Conservation (phyloP, 805 yeast species). For the Blastobotrys robertii region DNA sequence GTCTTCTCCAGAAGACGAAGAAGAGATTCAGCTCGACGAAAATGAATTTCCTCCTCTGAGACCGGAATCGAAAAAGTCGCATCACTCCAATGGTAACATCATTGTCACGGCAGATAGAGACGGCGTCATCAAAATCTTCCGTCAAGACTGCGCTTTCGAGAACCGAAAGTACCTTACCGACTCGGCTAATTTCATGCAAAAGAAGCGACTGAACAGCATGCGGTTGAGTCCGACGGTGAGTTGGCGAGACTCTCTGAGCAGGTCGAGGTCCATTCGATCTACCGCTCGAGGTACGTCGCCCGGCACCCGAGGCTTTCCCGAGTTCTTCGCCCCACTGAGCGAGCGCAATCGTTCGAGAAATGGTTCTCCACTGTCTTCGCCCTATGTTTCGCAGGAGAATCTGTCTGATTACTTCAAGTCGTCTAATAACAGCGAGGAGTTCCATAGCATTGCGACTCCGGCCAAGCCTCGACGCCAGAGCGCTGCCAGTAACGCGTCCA, state of each 20-base stretch:
- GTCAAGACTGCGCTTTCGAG: constrained; percentile 64
- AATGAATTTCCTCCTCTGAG: constrained; percentile 7
- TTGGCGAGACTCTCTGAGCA: constrained; percentile 11
- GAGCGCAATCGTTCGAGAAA: not conserved
- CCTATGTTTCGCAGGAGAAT: too few species aligned
- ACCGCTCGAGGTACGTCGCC: constrained; percentile 11
- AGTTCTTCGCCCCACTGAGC: not conserved
- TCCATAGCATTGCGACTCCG: too few species aligned
- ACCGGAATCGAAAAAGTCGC: constrained; percentile 7
- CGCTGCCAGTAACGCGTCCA: too few species aligned
- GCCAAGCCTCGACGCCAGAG: too few species aligned
- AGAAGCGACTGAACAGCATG: constrained; percentile 13
- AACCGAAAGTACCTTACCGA: constrained; percentile 15
- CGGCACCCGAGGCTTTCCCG: not conserved
- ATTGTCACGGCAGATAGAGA: constrained; percentile 67
- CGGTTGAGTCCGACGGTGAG: constrained; percentile 15
- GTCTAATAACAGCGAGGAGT: too few species aligned
- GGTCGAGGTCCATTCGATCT: constrained; percentile 9
- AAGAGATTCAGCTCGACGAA: not conserved
- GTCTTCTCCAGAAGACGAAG: not conserved
- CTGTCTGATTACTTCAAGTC: too few species aligned
- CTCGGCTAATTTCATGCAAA: constrained; percentile 8
- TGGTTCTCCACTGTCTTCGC: not conserved
- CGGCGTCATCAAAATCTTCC: constrained; percentile 66
- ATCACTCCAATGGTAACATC: constrained; percentile 31